Percentiles rank a stretch among this genome's conserved stretches.
These are phyloP conservation scores for Ettlia oleoabundans DNA, from an alignment of 139 green algal genomes.

Conservation along the genomic window DNA sequence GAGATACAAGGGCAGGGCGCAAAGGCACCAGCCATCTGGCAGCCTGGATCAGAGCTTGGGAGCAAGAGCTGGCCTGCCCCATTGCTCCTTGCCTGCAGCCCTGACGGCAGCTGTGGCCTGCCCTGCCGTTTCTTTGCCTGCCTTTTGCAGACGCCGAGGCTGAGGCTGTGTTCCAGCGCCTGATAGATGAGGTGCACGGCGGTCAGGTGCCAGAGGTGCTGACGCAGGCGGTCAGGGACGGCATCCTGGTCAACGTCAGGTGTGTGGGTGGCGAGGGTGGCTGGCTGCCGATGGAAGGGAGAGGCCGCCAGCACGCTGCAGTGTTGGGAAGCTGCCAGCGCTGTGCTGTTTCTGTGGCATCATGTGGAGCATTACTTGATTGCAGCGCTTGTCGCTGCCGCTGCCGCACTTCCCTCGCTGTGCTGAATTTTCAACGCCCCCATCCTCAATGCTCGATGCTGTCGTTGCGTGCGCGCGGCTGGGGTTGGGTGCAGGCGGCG, in stretches of 20 bases:
- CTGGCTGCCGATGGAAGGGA: background rate
- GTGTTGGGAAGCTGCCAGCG: background rate
- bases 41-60: too few species aligned
- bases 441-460: background rate
- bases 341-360: background rate
- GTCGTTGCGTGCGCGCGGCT: background rate
- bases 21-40: background rate
- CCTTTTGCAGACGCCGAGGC: conserved; percentile 35
- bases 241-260: conserved; percentile 93
- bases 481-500: conserved; percentile 63
- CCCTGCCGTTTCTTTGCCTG: background rate
- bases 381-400: too few species aligned
- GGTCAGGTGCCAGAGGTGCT: conserved; percentile 62
- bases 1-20: background rate
- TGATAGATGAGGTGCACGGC: conserved; percentile 68
- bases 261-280: background rate
- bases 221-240: conserved; percentile 78
- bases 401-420: too few species aligned
- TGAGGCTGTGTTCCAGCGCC: conserved; percentile 68
- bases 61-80: too few species aligned
- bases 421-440: background rate
- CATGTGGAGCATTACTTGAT: too few species aligned
- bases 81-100: too few species aligned
- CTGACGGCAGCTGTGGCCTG: too few species aligned
- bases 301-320: background rate